These are phyloP conservation scores for Candolleomyces eurysporus DNA, from an alignment of 768 basidiomycete species.

Conservation along the genomic window DNA sequence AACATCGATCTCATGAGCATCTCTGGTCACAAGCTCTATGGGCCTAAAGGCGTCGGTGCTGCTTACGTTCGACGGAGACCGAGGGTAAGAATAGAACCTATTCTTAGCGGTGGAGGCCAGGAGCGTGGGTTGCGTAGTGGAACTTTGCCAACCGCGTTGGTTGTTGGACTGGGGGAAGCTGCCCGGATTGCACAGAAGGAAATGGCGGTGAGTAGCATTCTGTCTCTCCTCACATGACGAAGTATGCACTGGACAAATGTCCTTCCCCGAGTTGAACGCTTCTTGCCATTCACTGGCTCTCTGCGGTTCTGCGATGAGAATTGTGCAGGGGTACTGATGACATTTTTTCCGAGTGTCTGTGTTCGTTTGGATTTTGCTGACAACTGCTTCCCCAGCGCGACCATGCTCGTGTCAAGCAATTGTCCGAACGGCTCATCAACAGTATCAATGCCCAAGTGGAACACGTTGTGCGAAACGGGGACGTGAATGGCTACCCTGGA, in stretches of 20 bases:
- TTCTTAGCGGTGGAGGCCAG: constrained; percentile 94
- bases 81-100: constrained; percentile 90
- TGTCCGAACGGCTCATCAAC: constrained; percentile 79
- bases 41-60: constrained; percentile 95
- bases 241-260: constrained; percentile 35
- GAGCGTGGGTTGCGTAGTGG: constrained; percentile 94
- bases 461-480: constrained; percentile 93
- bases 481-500: constrained; percentile 87
- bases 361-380: constrained; percentile 9
- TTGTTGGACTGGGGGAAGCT: constrained; percentile 93
- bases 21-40: constrained; percentile 96
- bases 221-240: constrained; percentile 38
- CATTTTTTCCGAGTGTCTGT: neutral
- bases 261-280: constrained; percentile 43
- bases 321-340: constrained; percentile 96
- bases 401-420: constrained; percentile 63
- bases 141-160: constrained; percentile 85
- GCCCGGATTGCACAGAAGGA: constrained; percentile 88
- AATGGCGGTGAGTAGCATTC: constrained; percentile 74
- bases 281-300: constrained; percentile 15
- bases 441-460: constrained; percentile 84
- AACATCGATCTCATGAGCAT: constrained; percentile 96
- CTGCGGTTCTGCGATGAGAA: constrained; percentile 56
- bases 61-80: constrained; percentile 92
- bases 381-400: constrained; percentile 58